phyloP scores from a whole-genome alignment of 208 protist genomes.

The Herpetomonas muscarum region DNA sequence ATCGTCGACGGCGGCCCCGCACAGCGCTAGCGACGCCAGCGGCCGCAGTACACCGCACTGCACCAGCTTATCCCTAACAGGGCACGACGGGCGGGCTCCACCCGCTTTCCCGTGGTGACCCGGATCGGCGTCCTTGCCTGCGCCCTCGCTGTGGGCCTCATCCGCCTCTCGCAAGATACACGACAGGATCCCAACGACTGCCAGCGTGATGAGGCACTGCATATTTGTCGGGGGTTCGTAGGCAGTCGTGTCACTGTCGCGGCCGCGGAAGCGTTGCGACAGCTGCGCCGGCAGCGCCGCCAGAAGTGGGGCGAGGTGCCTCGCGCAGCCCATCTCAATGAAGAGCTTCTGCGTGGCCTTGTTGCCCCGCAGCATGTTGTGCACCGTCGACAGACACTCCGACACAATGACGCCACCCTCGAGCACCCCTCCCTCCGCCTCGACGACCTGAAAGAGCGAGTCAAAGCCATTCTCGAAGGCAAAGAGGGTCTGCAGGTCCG shows the following conservation, averaged over 20 bases:
- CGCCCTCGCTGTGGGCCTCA: not conserved
- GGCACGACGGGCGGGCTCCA: not conserved
- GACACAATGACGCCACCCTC: constrained; percentile 52
- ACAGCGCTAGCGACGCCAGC: constrained; percentile 52
- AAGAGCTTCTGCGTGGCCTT: constrained; percentile 85
- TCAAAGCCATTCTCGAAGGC: constrained; percentile 83
- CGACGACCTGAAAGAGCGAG: constrained; percentile 52
- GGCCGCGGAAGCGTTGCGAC: not conserved
- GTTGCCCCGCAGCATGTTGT: constrained; percentile 82
- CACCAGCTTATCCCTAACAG: constrained; percentile 29
- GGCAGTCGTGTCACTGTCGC: not conserved
- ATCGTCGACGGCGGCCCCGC: constrained; percentile 61
- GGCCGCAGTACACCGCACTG: constrained; percentile 50
- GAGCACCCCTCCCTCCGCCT: constrained; percentile 45
- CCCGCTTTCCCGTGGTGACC: too few species aligned
- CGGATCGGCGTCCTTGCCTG: not conserved
- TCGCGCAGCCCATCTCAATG: constrained; percentile 65
- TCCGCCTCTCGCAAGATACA: constrained; percentile 8
- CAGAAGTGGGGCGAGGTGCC: constrained; percentile 47
- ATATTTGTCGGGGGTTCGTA: not conserved
- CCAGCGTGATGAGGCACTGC: constrained; percentile 6
- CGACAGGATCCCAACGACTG: constrained; percentile 3
- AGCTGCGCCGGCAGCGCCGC: constrained; percentile 30
- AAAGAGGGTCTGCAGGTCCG: constrained; percentile 73
- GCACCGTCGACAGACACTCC: constrained; percentile 74